These are phyloP conservation scores for Pezicula neosporulosa DNA, from an alignment of 2,329 filamentous ascomycete genomes.

Conservation along the genomic window DNA sequence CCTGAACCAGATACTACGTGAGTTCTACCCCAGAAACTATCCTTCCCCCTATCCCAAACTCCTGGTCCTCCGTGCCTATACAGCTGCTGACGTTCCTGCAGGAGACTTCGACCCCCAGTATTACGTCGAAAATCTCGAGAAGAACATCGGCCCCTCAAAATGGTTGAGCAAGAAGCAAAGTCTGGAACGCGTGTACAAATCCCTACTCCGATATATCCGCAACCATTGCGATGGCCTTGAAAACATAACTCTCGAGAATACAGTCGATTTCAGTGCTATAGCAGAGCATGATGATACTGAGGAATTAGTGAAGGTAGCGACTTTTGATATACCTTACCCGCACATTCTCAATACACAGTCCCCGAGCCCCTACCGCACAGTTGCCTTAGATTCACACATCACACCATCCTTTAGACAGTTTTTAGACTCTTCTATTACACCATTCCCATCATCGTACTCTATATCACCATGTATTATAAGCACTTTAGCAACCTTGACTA, in stretches of 20 bases:
- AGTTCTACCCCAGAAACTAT: conserved; percentile 31
- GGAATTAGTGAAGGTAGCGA: conserved; percentile 49
- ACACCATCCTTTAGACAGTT: neutral
- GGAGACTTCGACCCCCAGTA: conserved; percentile 58
- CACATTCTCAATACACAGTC: neutral
- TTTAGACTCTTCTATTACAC: neutral
- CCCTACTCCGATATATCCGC: conserved; percentile 52
- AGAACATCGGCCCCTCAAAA: conserved; percentile 34
- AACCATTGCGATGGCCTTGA: conserved; percentile 48
- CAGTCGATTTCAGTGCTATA: conserved; percentile 52
- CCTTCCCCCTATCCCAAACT: neutral
- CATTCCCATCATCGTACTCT: neutral
- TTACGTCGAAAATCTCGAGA: conserved; percentile 48
- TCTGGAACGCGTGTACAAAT: conserved; percentile 51
- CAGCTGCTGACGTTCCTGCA: conserved; percentile 42
- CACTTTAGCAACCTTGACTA: conserved; percentile 10
- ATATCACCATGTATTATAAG: too few relatives aligned
- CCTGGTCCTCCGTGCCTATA: neutral
- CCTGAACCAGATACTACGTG: conserved; percentile 31
- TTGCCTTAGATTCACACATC: neutral
- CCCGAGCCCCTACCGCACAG: neutral
- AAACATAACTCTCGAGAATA: conserved; percentile 44
- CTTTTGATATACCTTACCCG: neutral
- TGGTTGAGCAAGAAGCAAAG: conserved; percentile 43
- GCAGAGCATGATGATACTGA: conserved; percentile 53